phyloP scores from a whole-genome alignment of 768 basidiomycete genomes.

The Paxillus ammoniavirescens region DNA sequence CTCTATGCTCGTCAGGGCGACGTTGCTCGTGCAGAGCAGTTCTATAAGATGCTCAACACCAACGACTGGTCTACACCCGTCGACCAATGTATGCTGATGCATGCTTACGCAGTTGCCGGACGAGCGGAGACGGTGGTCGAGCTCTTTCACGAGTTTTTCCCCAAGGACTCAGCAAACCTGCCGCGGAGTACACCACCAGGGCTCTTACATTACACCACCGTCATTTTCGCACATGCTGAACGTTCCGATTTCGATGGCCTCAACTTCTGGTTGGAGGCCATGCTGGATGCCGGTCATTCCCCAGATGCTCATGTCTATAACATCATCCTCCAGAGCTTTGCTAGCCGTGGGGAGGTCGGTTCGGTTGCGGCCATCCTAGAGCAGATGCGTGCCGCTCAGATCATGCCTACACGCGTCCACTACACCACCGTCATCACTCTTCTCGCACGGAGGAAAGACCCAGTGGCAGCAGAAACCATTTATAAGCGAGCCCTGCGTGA shows the following conservation, averaged over 20 bases:
- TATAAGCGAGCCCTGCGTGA: slow-evolving; percentile 63
- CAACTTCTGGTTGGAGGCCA: slow-evolving; percentile 51
- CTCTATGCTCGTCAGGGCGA: slow-evolving; percentile 56
- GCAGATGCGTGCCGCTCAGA: slow-evolving; percentile 56
- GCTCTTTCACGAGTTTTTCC: slow-evolving; percentile 58
- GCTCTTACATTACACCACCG: slow-evolving; percentile 50
- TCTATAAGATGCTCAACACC: slow-evolving; percentile 37
- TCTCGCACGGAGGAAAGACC: slow-evolving; percentile 61
- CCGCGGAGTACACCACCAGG: slow-evolving; percentile 37
- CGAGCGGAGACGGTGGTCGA: slow-evolving; percentile 39
- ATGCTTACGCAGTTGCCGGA: slow-evolving; percentile 51
- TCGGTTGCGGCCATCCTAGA: slow-evolving; percentile 49
- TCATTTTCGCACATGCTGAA: slow-evolving; percentile 55
- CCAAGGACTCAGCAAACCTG: slow-evolving; percentile 29
- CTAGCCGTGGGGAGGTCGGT: slow-evolving; percentile 51
- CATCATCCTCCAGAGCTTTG: slow-evolving; percentile 58
- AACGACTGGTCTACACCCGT: slow-evolving; percentile 22
- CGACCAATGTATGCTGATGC: slow-evolving; percentile 49
- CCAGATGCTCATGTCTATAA: slow-evolving; percentile 61
- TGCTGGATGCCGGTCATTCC: slow-evolving; percentile 45
- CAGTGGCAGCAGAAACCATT: slow-evolving; percentile 61
- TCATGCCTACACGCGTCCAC: slow-evolving; percentile 46
- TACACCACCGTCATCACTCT: slow-evolving; percentile 71
- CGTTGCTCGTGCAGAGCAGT: slow-evolving; percentile 39
- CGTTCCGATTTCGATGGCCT: slow-evolving; percentile 47